A percentile compares a stretch with the other conserved stretches of the same genome.
Conservation (phyloP, 2,329 filamentous ascomycete species). For the Trichoderma aggressivum region DNA sequence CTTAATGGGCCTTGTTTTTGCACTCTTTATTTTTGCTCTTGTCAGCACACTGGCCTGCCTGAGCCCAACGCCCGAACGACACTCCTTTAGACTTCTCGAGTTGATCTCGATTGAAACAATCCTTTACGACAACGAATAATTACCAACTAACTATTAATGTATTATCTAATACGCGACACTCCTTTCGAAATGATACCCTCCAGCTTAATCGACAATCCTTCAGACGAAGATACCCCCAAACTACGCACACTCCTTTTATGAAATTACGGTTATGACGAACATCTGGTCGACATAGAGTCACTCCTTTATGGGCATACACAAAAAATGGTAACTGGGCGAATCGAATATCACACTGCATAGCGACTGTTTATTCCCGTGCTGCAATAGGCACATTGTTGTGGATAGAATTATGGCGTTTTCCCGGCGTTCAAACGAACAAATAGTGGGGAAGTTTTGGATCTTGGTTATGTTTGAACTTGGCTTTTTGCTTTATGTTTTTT, state of each 20-base stretch:
- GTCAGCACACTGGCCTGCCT: slow-evolving; percentile 16
- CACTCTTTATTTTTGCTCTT: background rate
- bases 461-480: background rate
- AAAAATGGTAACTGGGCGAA: slow-evolving; percentile 34
- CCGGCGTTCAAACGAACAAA: slow-evolving; percentile 16
- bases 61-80: slow-evolving; percentile 21
- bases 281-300: slow-evolving; percentile 41
- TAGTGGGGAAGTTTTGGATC: slow-evolving; percentile 13
- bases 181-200: slow-evolving; percentile 31
- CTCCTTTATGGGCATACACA: slow-evolving; percentile 36
- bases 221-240: slow-evolving; percentile 32
- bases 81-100: slow-evolving; percentile 25
- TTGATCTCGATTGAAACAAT: slow-evolving; percentile 32
- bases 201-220: slow-evolving; percentile 30
- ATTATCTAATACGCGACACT: slow-evolving; percentile 32
- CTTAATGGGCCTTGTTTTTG: slow-evolving; percentile 4
- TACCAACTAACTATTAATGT: slow-evolving; percentile 27
- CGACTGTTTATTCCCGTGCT: slow-evolving; percentile 42
- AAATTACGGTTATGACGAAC: slow-evolving; percentile 20
- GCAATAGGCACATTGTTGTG: slow-evolving; percentile 13
- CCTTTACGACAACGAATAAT: slow-evolving; percentile 25
- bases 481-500: background rate
- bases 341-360: slow-evolving; percentile 51
- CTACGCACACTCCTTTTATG: slow-evolving; percentile 35
- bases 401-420: slow-evolving; percentile 17